Percentiles rank a stretch among this genome's conserved stretches.
These are phyloP conservation scores for Hypoxylon sp. DNA, from an alignment of 2,329 filamentous ascomycete genomes.

Conservation along the genomic window DNA sequence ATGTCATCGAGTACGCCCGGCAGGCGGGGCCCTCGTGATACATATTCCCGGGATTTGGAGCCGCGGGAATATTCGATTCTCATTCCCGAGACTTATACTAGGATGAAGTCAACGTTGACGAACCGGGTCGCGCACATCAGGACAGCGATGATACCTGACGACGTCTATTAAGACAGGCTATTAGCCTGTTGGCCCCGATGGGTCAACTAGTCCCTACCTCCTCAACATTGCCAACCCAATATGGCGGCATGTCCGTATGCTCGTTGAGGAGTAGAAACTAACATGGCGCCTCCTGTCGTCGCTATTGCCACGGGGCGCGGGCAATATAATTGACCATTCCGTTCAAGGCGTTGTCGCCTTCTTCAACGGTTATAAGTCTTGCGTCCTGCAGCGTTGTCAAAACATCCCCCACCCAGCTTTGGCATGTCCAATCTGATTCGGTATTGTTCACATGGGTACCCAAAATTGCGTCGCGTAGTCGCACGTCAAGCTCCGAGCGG, in stretches of 20 bases:
- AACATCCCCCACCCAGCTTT: slow-evolving; percentile 52
- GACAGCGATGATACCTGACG: slow-evolving; percentile 21
- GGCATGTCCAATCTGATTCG: slow-evolving; percentile 50
- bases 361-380: slow-evolving; percentile 51
- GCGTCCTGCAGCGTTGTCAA: slow-evolving; percentile 52
- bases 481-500: slow-evolving; percentile 44
- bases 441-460: slow-evolving; percentile 49
- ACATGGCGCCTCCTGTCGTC: slow-evolving; percentile 8
- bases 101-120: slow-evolving; percentile 22
- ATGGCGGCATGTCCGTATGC: slow-evolving; percentile 21
- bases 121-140: slow-evolving; percentile 7
- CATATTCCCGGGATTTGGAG: slow-evolving; percentile 17
- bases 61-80: slow-evolving; percentile 8
- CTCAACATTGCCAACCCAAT: slow-evolving; percentile 15
- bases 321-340: slow-evolving; percentile 53
- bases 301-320: slow-evolving; percentile 51
- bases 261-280: slow-evolving; percentile 27
- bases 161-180: slow-evolving; percentile 11
- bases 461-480: slow-evolving; percentile 49
- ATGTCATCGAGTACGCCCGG: slow-evolving; percentile 13
- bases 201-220: slow-evolving; percentile 28
- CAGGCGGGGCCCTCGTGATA: slow-evolving; percentile 14
- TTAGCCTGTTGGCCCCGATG: slow-evolving; percentile 13
- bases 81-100: slow-evolving; percentile 28
- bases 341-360: slow-evolving; percentile 52